Evolutionary conservation across 345 rosid genomes (phyloP), one percentile per base, ranked within the genome.

Genomic region (Linum lewisii): DNA sequence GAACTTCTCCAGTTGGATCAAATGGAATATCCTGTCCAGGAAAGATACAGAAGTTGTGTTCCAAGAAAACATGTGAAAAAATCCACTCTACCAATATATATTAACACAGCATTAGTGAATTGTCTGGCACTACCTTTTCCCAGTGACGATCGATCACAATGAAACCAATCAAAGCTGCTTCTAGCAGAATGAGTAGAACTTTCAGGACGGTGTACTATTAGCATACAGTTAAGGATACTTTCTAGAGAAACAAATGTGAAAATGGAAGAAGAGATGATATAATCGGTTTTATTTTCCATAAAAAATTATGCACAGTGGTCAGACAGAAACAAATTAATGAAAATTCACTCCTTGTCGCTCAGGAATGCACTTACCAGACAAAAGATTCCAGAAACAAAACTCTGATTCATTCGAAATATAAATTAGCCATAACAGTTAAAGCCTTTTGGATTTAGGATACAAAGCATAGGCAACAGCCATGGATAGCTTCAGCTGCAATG

Each of bases 1-100:
- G 72, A 70, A 92, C 84, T 66, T 86, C 95, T 66, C 96, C 96
- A 54, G 96, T 88, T 65, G 96, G 84, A 73, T 92, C 98, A 55
- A 66, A 73, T 18, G 96, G 98, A 69, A 92, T 85, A 82, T 81
- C 88, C 98, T 92, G 81, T 45, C 20, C 44, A 69, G 24, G 32
- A 21, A 13, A 21, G 18, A 59, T 42, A 59, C 21, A n/a, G 4
- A 29, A 29, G 5, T 53, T 69, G 24, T 9, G 6, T 36, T 34
- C 36, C 13, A 14, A 54, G 5, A 51, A 22, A 47, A 44, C 36
- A 57, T 29, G 60, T 9, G 26, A 51, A 13, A 10, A 62, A 65
- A 51, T 26, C 37, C 6, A 58, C 15, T 3, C 16, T 19, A 37
- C 20, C 45, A 54, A 45, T 0, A 7, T 34, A 47, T 13, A 44